A percentile compares a stretch with the other conserved stretches of the same genome.
phyloP scores from a whole-genome alignment of 352 stramenopile species.

The Thraustochytrium striatum region DNA sequence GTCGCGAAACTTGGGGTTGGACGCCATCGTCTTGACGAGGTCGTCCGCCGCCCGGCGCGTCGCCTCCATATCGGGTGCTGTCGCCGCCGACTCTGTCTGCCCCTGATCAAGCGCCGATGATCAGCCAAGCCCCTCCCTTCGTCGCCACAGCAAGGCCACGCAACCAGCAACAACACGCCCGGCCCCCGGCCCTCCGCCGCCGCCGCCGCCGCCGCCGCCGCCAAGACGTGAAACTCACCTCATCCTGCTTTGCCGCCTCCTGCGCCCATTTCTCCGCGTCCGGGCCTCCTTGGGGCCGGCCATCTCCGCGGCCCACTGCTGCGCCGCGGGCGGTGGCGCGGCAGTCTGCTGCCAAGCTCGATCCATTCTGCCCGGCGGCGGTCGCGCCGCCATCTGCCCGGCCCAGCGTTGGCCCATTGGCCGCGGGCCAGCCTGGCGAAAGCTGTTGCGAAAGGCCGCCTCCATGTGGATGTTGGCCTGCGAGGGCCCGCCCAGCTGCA shows the following conservation, averaged over 20 bases:
- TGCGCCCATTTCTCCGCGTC: constrained; percentile 40
- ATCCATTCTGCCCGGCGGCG: constrained; percentile 26
- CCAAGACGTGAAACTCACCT: constrained; percentile 35
- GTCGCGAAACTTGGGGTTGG: constrained; percentile 37
- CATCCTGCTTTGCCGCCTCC: constrained; percentile 15
- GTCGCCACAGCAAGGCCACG: not conserved
- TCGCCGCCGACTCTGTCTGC: not conserved
- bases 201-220: not conserved
- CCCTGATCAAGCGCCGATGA: too few species aligned
- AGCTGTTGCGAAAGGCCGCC: constrained; percentile 16
- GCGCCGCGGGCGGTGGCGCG: constrained; percentile 6
- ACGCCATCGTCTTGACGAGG: constrained; percentile 40
- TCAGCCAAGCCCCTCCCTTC: not conserved
- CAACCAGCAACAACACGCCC: not conserved
- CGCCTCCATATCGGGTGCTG: constrained; percentile 34
- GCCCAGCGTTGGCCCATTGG: constrained; percentile 42
- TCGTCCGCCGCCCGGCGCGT: constrained; percentile 41
- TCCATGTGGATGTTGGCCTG: constrained; percentile 38
- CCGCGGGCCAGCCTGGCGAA: constrained; percentile 3
- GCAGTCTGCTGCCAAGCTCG: constrained; percentile 33
- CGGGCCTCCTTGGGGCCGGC: constrained; percentile 31
- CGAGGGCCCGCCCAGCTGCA: constrained; percentile 29
- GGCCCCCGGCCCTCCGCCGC: too few species aligned
- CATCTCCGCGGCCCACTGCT: constrained; percentile 46
- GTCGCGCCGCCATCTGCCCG: constrained; percentile 31